phyloP scores from a whole-genome alignment of 805 yeast species.

The Yarrowia sp. region DNA sequence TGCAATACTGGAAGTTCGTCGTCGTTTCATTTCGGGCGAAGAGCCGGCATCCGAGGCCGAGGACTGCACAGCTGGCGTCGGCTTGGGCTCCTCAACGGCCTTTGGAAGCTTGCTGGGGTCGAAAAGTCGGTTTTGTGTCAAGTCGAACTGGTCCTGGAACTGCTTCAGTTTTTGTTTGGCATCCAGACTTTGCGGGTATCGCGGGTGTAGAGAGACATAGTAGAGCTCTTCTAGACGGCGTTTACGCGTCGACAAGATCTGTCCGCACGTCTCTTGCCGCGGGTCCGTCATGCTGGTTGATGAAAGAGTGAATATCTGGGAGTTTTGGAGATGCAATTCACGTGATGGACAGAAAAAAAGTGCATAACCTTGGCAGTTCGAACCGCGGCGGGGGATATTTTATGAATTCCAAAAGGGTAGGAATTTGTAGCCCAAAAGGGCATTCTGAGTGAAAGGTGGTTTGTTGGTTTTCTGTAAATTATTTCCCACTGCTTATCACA shows the following conservation, averaged over 20 bases:
- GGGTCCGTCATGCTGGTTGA: slow-evolving; percentile 22
- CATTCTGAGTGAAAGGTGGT: background rate
- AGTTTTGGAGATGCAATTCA: slow-evolving; percentile 13
- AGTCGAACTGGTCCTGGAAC: slow-evolving; percentile 40
- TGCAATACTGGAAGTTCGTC: slow-evolving; percentile 13
- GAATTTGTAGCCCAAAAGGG: background rate
- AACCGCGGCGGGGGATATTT: background rate
- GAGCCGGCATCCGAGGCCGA: background rate
- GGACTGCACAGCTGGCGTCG: background rate
- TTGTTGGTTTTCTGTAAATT: background rate
- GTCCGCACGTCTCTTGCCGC: slow-evolving; percentile 21
- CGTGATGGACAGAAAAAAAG: slow-evolving; percentile 7
- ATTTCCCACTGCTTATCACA: background rate
- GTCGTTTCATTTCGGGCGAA: slow-evolving; percentile 1
- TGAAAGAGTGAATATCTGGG: slow-evolving; percentile 4
- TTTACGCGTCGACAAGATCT: slow-evolving; percentile 42
- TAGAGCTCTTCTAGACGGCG: slow-evolving; percentile 61
- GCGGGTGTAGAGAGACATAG: slow-evolving; percentile 54
- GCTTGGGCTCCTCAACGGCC: background rate
- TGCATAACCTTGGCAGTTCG: background rate
- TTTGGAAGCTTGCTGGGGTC: slow-evolving; percentile 9
- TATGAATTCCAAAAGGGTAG: no score
- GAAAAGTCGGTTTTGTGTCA: slow-evolving; percentile 2
- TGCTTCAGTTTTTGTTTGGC: slow-evolving; percentile 37
- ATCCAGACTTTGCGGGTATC: slow-evolving; percentile 45